Base-by-base conservation (phyloP, 345 rosid species). In the Viola odorata region DNA sequence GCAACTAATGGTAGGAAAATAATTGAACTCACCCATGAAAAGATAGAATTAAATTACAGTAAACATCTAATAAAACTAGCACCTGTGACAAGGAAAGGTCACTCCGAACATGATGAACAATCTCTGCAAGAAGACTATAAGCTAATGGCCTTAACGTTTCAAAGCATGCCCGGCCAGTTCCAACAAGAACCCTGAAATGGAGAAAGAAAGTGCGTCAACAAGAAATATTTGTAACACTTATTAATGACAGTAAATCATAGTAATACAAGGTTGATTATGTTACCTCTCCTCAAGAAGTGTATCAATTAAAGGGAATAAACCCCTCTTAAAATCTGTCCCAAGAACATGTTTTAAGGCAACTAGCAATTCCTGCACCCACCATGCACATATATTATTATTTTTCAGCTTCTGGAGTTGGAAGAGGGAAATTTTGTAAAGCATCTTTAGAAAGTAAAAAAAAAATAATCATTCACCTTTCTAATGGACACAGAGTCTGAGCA, bases 141-240 rank as follows among this genome's bases (percentile, higher is more conserved):
- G 99, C 99, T 80, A 94, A 78, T 59, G 99, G 99, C 75, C 99
- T 91, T 72, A 94, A 64, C 62, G 99, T 88, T 80, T 94, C 97
- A 62, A 81, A 91, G 76, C 99, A 94, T 59, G 97, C 99, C 63
- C 97, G 84, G 48, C 99, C 99, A 52, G 96, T 83, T 67, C 99
- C 99, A 74, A 91, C 97, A 45, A 91, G 82, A 80, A 94, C 97
- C 76, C 99, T 94, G 76, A 64, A 45, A 58, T 14, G 14, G 4
- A 6, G 13, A 58, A 1, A 11, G 8, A 15, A 12, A 58, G 32
- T 11, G 7, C 3, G 47, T 44, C 12, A 6, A 44, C 47, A 44
- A 44, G 47, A 44, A 44, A 44, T 47, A 47, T 6, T 6, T 4
- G 50, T n/a, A 12, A 9, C 50, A 47, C 13, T 0, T 6, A 10